Evolutionary conservation across 495 filamentous ascomycete species (phyloP).

Genomic region (Aspergillus hancockii): DNA sequence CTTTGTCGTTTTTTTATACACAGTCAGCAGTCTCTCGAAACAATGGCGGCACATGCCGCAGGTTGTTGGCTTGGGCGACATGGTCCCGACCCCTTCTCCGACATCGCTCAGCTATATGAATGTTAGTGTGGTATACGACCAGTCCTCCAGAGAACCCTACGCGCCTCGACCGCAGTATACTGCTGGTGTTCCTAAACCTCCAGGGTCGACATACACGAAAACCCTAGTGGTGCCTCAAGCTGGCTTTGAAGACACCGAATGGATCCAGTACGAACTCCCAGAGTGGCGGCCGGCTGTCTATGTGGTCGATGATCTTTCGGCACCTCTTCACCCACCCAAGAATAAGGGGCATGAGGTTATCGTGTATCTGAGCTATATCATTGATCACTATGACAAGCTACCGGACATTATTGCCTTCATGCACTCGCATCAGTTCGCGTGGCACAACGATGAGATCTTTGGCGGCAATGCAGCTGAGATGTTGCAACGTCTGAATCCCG

Average conservation of each 20-base stretch:
- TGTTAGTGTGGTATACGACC: conserved; percentile 20
- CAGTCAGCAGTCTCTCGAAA: conserved; percentile 32
- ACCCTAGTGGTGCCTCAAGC: conserved; percentile 60
- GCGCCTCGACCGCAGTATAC: conserved; percentile 38
- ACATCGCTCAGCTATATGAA: conserved; percentile 26
- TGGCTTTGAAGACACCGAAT: conserved; percentile 56
- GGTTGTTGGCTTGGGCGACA: conserved; percentile 39
- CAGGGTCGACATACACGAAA: conserved; percentile 46
- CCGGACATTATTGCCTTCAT: conserved; percentile 71
- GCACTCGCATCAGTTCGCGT: conserved; percentile 65
- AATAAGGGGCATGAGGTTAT: conserved; percentile 81
- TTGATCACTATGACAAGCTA: conserved; percentile 69
- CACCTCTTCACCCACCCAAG: conserved; percentile 62
- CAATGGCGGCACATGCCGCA: conserved; percentile 40
- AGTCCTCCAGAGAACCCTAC: conserved; percentile 22
- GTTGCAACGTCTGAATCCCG: conserved; percentile 52
- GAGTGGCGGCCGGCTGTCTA: conserved; percentile 64
- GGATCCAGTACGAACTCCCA: conserved; percentile 58
- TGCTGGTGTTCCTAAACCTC: conserved; percentile 44
- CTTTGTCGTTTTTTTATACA: conserved; percentile 31
- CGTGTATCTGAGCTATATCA: conserved; percentile 71
- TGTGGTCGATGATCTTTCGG: conserved; percentile 60
- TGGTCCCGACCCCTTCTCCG: conserved; percentile 20
- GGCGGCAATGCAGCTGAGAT: conserved; percentile 53
- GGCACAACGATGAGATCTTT: conserved; percentile 64